phyloP scores from a whole-genome alignment of 1,139 yeast species.

The Kodamaea ohmeri region DNA sequence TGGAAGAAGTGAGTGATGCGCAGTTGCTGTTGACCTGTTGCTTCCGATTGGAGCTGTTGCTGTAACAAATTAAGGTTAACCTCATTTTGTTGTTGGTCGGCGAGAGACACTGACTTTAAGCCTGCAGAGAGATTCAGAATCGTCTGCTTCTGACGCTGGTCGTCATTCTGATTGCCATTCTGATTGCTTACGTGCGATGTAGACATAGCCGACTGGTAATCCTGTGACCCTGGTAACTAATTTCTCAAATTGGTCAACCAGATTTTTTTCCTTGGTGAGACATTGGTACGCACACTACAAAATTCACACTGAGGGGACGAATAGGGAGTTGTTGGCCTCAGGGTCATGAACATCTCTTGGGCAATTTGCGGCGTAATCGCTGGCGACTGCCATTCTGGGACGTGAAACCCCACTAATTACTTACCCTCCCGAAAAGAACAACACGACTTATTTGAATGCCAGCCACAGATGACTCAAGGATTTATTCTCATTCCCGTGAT shows the following conservation, averaged over 20 bases:
- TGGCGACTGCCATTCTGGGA: no score
- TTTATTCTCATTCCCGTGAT: no score
- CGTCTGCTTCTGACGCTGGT: constrained; percentile 17
- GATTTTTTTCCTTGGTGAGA: neutral
- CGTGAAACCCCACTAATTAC: no score
- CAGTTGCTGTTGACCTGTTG: constrained; percentile 39
- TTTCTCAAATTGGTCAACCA: constrained; percentile 2
- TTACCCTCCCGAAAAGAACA: no score
- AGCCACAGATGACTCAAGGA: no score
- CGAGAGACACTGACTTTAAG: constrained; percentile 42
- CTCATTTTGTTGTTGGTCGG: constrained; percentile 44
- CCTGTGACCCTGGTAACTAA: constrained; percentile 1
- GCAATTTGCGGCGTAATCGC: no score
- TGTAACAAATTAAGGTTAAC: constrained; percentile 41
- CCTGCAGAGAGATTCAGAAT: constrained; percentile 52
- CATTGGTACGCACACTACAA: constrained; percentile 1
- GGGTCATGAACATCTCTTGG: no score
- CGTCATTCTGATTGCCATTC: constrained; percentile 11
- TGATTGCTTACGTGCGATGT: constrained; percentile 7
- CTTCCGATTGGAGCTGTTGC: constrained; percentile 41
- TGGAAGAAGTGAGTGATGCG: constrained; percentile 74
- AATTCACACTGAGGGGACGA: neutral
- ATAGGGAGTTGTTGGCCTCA: no score
- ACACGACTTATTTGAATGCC: no score
- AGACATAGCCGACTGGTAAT: constrained; percentile 4